Percentiles rank a stretch among this genome's conserved stretches.
These are phyloP conservation scores for Malus sylvestris DNA, from an alignment of 306 rosid genomes.

Conservation along the genomic window DNA sequence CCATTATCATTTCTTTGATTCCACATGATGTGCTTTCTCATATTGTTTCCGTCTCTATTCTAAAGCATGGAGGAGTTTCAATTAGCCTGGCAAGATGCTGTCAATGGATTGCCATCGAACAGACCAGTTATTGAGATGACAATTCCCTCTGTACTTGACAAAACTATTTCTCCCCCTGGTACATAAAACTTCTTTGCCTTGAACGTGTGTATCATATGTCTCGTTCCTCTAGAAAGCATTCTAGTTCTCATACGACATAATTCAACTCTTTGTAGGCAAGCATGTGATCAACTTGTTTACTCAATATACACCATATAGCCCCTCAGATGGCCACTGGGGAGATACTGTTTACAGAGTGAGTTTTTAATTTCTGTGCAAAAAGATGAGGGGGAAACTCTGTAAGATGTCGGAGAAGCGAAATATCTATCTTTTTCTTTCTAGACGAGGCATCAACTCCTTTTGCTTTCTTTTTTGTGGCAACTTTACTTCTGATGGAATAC, in stretches of 20 bases:
- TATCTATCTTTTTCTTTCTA: background rate
- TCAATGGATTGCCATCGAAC: conserved; percentile 66
- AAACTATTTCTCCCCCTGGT: conserved; percentile 91
- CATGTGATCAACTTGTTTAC: conserved; percentile 85
- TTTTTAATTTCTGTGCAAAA: background rate
- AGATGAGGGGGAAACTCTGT: too few relatives aligned
- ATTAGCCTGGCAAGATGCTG: conserved; percentile 75
- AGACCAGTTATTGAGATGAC: conserved; percentile 92
- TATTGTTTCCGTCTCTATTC: conserved; percentile 17
- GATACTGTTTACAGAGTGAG: conserved; percentile 68
- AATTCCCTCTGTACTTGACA: conserved; percentile 79
- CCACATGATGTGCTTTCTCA: background rate
- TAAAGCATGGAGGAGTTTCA: conserved; percentile 80
- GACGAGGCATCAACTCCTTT: background rate
- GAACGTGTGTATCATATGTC: conserved; percentile 2
- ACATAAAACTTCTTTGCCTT: conserved; percentile 12
- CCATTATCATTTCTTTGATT: background rate
- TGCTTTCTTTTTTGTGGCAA: background rate
- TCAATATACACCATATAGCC: conserved; percentile 87
- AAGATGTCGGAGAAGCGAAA: too few relatives aligned
- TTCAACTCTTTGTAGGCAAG: conserved; percentile 45
- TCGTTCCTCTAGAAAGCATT: conserved; percentile 3
- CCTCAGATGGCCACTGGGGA: conserved; percentile 77
- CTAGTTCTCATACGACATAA: background rate
- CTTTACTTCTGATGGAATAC: too few relatives aligned